These are phyloP conservation scores for Suillus paluster DNA, from an alignment of 768 basidiomycete species.

Conservation along the genomic window DNA sequence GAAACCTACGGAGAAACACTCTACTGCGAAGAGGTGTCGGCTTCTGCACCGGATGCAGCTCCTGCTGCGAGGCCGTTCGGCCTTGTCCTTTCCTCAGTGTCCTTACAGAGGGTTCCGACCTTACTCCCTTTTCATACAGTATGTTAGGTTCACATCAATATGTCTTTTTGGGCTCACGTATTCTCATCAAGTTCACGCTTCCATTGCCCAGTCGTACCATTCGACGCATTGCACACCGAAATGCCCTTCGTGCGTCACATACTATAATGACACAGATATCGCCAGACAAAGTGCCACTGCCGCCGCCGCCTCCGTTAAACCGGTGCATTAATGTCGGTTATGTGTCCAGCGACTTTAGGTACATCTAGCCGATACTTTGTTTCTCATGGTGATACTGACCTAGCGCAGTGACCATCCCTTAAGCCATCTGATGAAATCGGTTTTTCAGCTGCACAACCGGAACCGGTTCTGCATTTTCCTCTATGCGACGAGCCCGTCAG, in stretches of 20 bases:
- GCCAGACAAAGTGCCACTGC: slow-evolving; percentile 42
- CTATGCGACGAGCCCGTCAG: slow-evolving; percentile 54
- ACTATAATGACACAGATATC: slow-evolving; percentile 45
- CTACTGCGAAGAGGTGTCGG: slow-evolving; percentile 18
- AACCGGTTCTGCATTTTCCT: slow-evolving; percentile 45
- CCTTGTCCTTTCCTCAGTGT: slow-evolving; percentile 26
- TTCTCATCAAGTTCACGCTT: slow-evolving; percentile 45
- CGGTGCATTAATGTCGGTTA: slow-evolving; percentile 52
- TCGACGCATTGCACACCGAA: slow-evolving; percentile 51
- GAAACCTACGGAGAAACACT: slow-evolving; percentile 37
- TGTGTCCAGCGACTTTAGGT: slow-evolving; percentile 53
- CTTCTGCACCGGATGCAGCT: slow-evolving; percentile 12
- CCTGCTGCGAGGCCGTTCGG: slow-evolving; percentile 21
- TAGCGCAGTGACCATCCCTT: slow-evolving; percentile 51
- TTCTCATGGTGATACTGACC: neutral
- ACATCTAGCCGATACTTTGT: slow-evolving; percentile 13
- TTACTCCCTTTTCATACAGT: slow-evolving; percentile 57
- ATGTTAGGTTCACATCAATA: slow-evolving; percentile 14
- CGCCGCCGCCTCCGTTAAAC: slow-evolving; percentile 44
- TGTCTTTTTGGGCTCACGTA: slow-evolving; percentile 3
- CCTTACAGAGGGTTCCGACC: slow-evolving; percentile 39
- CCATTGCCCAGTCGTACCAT: slow-evolving; percentile 45
- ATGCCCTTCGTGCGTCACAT: slow-evolving; percentile 50
- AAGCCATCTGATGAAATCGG: slow-evolving; percentile 56
- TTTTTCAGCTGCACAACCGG: slow-evolving; percentile 48